These are phyloP conservation scores for Coemansia sp. DNA, from an alignment of 192 early-diverging fungal genomes.

Conservation along the genomic window DNA sequence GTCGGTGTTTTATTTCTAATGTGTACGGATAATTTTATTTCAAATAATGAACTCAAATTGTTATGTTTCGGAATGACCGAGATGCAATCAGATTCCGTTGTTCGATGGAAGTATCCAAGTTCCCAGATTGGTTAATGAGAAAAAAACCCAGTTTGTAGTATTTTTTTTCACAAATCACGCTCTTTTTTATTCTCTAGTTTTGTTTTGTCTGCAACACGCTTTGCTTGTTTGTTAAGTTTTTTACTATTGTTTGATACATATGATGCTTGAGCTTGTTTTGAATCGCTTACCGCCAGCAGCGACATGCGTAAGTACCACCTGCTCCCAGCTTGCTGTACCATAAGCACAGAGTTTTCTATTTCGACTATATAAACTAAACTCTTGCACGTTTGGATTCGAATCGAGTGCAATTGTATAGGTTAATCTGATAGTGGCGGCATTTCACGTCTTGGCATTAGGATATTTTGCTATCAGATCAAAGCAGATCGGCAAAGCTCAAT, in stretches of 20 bases:
- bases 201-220: not conserved
- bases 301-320: not conserved
- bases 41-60: not conserved
- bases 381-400: no score
- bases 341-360: no score
- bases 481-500: not conserved
- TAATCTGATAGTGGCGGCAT: not conserved
- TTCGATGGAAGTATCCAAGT: no score
- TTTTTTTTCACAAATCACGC: no score
- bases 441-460: conserved; percentile 1
- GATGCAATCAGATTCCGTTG: no score
- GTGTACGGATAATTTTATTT: conserved; percentile 6
- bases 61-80: no score
- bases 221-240: not conserved
- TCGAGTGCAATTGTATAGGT: not conserved
- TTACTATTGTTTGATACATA: not conserved
- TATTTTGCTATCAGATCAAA: not conserved
- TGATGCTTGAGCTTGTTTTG: not conserved
- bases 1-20: not conserved
- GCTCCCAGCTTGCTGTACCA: not conserved
- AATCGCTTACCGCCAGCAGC: not conserved
- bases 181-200: no score
- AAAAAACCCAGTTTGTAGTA: no score
- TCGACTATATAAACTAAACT: no score
- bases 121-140: no score